phyloP scores from a whole-genome alignment of 2,329 filamentous ascomycete genomes.

The Graphilbum ipis-grandicollis region DNA sequence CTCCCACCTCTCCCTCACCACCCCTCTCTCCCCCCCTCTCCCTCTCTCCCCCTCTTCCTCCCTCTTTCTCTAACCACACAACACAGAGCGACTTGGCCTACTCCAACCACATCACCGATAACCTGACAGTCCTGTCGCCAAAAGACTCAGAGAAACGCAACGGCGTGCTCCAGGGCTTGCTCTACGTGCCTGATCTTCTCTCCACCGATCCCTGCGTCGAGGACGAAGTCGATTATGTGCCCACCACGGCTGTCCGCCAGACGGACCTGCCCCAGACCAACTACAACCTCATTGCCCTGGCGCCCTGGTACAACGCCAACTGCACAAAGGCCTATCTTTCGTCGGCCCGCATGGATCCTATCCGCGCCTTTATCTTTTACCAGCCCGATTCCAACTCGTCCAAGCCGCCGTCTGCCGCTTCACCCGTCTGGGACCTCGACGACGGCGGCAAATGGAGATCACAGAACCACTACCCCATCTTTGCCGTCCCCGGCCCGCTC shows the following conservation, averaged over 20 bases:
- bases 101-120: constrained; percentile 30
- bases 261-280: constrained; percentile 50
- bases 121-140: constrained; percentile 61
- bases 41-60: not conserved
- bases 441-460: constrained; percentile 56
- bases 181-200: constrained; percentile 65
- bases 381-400: constrained; percentile 34
- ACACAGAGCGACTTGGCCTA: constrained; percentile 29
- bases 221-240: constrained; percentile 47
- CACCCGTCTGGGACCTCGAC: constrained; percentile 51
- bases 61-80: not conserved
- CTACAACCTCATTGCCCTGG: constrained; percentile 64
- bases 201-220: constrained; percentile 42
- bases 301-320: constrained; percentile 62
- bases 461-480: constrained; percentile 61
- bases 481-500: constrained; percentile 53
- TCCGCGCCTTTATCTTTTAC: constrained; percentile 49
- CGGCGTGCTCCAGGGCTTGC: constrained; percentile 53
- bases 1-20: no score
- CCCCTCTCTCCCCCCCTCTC: no score
- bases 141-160: constrained; percentile 42
- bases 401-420: constrained; percentile 47
- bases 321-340: constrained; percentile 62
- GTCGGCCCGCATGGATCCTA: constrained; percentile 36
- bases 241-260: constrained; percentile 56